Evolutionary conservation across 139 green algal genomes (phyloP).

Genomic region (Microglena sp.): DNA sequence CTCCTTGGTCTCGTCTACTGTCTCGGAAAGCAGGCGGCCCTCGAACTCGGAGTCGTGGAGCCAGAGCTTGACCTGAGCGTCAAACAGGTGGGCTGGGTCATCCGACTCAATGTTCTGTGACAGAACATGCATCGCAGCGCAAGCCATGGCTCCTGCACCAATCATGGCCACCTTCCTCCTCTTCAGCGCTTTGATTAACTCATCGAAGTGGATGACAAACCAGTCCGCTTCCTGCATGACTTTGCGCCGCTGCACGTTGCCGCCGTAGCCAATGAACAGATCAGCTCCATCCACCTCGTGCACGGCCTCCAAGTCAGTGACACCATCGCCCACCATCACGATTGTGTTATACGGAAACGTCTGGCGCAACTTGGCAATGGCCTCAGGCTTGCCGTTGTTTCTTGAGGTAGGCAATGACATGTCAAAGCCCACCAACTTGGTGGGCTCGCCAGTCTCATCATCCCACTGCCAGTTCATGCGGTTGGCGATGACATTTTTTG

Average conservation of each 20-base stretch:
- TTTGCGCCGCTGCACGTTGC: slow-evolving; percentile 25
- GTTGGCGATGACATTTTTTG: slow-evolving; percentile 61
- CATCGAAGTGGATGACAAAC: slow-evolving; percentile 19
- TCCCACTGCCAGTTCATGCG: slow-evolving; percentile 63
- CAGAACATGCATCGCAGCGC: slow-evolving; percentile 21
- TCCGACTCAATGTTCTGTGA: background rate
- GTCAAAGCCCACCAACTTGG: slow-evolving; percentile 58
- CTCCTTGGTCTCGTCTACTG: slow-evolving; percentile 53
- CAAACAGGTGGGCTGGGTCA: slow-evolving; percentile 23
- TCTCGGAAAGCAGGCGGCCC: slow-evolving; percentile 41
- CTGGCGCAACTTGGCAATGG: slow-evolving; percentile 40
- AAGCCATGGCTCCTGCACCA: slow-evolving; percentile 46
- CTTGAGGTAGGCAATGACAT: slow-evolving; percentile 40
- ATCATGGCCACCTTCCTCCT: slow-evolving; percentile 32
- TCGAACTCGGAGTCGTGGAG: slow-evolving; percentile 21
- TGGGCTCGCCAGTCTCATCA: slow-evolving; percentile 38
- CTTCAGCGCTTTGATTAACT: background rate
- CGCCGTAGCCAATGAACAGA: slow-evolving; percentile 57
- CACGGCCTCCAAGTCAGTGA: slow-evolving; percentile 55
- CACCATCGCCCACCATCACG: slow-evolving; percentile 42
- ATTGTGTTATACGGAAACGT: slow-evolving; percentile 59
- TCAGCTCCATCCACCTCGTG: slow-evolving; percentile 45
- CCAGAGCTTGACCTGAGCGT: slow-evolving; percentile 40
- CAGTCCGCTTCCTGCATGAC: slow-evolving; percentile 51
- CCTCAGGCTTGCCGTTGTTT: slow-evolving; percentile 51